These are phyloP conservation scores for Pythium aristosporum DNA, from an alignment of 352 stramenopile species.

Conservation along the genomic window DNA sequence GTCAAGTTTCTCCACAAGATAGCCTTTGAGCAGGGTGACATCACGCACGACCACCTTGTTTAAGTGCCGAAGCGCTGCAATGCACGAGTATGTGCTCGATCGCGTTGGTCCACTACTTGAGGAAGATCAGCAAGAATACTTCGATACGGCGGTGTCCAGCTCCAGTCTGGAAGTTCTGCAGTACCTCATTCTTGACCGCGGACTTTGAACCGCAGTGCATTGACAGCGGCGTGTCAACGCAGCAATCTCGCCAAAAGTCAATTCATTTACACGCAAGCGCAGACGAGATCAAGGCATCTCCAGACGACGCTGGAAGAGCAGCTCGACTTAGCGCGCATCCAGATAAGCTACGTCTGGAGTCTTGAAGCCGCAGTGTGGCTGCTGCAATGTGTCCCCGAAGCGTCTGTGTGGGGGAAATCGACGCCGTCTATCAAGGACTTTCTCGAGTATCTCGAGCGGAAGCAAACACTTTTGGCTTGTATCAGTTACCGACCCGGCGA, in stretches of 20 bases:
- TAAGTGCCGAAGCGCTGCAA: no score
- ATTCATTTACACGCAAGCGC: background rate
- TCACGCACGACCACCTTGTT: no score
- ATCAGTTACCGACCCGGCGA: background rate
- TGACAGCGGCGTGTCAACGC: background rate
- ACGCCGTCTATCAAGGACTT: background rate
- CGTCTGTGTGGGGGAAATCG: no score
- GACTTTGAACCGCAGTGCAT: background rate
- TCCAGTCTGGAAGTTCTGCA: background rate
- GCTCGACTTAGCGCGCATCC: background rate
- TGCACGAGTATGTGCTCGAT: background rate
- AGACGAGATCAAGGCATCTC: background rate
- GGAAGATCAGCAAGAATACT: no score
- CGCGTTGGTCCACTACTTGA: background rate
- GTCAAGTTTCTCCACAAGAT: no score
- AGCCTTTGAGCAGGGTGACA: no score
- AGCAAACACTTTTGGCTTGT: background rate
- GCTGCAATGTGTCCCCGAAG: background rate
- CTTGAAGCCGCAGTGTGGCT: background rate
- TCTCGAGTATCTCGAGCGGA: no score
- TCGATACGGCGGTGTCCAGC: background rate
- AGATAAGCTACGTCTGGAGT: background rate
- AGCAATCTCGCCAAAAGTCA: background rate
- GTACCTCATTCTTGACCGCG: background rate
- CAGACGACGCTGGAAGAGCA: background rate